These are phyloP conservation scores for Xylariaceae sp. DNA, from an alignment of 2,329 filamentous ascomycete species.

Conservation along the genomic window DNA sequence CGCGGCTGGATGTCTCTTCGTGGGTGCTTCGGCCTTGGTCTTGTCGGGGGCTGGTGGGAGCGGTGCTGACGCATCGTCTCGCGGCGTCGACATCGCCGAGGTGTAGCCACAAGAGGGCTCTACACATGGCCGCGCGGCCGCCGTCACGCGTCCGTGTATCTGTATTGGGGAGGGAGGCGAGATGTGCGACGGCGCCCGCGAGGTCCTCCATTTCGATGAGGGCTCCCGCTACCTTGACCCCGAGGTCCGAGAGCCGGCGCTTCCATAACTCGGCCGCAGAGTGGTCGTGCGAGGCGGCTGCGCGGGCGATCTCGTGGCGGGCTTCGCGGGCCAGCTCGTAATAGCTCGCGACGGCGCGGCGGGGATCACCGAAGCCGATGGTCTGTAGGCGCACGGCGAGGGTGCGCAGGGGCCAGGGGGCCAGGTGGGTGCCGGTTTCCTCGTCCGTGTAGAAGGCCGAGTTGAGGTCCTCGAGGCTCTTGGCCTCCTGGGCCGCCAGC, in stretches of 20 bases:
- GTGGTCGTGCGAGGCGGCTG: constrained; percentile 40
- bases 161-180: constrained; percentile 51
- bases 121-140: constrained; percentile 41
- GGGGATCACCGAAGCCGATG: constrained; percentile 76
- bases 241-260: constrained; percentile 66
- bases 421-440: constrained; percentile 55
- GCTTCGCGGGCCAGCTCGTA: constrained; percentile 83
- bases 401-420: constrained; percentile 83
- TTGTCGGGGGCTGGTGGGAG: too few relatives aligned
- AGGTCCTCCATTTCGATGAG: constrained; percentile 85
- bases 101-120: constrained; percentile 67
- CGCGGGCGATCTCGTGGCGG: constrained; percentile 51
- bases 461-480: constrained; percentile 58
- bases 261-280: constrained; percentile 64
- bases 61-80: constrained; percentile 46
- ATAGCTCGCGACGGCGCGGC: constrained; percentile 81
- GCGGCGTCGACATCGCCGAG: constrained; percentile 72
- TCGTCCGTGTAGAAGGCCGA: constrained; percentile 52
- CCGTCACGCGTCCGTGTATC: too few relatives aligned
- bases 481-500: constrained; percentile 63
- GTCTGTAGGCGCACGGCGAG: constrained; percentile 79
- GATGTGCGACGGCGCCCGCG: constrained; percentile 68
- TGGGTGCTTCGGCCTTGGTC: too few relatives aligned
- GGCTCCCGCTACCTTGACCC: constrained; percentile 59
- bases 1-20: constrained; percentile 31